Conservation (phyloP, 2,329 filamentous ascomycete genomes). For the Thelonectria olida region DNA sequence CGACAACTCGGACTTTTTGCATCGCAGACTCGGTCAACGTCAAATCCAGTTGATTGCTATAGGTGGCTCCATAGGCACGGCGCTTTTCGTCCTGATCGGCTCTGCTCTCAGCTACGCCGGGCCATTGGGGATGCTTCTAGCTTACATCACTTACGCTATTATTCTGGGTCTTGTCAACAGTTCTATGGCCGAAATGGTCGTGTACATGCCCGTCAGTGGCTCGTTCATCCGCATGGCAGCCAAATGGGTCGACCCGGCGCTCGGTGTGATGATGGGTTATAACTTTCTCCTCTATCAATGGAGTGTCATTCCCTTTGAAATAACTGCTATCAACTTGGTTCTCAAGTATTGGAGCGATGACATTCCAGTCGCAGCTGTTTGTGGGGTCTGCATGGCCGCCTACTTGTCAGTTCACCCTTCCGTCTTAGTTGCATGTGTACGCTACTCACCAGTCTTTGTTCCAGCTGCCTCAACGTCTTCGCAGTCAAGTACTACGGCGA, state of each 20-base stretch:
- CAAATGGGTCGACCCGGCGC: not conserved
- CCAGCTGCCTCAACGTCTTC: not conserved
- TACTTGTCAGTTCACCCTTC: conserved; percentile 4
- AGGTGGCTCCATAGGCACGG: not conserved
- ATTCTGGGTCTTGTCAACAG: not conserved
- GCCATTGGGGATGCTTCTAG: not conserved
- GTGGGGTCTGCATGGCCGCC: not conserved
- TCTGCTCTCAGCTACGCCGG: not conserved
- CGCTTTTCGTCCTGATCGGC: not conserved
- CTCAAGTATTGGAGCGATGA: not conserved
- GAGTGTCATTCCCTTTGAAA: not conserved
- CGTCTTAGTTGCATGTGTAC: too few relatives aligned
- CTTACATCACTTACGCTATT: not conserved
- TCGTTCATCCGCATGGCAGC: not conserved
- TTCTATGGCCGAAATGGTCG: not conserved
- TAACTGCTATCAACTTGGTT: not conserved
- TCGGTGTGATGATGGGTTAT: not conserved
- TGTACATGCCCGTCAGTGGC: not conserved
- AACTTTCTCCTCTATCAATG: conserved; percentile 3
- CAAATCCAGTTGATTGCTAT: not conserved
- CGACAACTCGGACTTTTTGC: too few relatives aligned
- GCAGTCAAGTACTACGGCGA: not conserved
- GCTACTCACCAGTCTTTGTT: too few relatives aligned
- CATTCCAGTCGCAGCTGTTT: not conserved
- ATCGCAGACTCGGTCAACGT: not conserved